These are phyloP conservation scores for Pichia phayaonensis DNA, from an alignment of 805 yeast species.

Conservation along the genomic window DNA sequence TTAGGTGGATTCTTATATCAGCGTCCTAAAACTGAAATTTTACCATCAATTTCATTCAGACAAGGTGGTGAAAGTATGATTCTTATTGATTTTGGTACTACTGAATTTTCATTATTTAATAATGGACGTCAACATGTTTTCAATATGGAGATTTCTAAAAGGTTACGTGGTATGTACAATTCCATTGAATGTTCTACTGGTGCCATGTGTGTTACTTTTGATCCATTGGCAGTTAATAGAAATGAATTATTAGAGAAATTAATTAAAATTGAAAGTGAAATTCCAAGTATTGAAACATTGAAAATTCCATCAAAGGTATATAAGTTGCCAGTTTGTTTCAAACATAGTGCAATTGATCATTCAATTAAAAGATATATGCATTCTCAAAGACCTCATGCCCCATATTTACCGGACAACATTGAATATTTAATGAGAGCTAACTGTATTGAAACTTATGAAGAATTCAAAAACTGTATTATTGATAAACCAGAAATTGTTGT, in stretches of 20 bases:
- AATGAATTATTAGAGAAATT: conserved; percentile 12
- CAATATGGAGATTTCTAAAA: conserved; percentile 10
- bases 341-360: conserved; percentile 19
- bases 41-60: conserved; percentile 21
- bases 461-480: conserved; percentile 19
- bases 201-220: conserved; percentile 21
- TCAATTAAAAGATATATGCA: conserved; percentile 23
- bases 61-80: conserved; percentile 30
- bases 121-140: conserved; percentile 28
- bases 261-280: conserved; percentile 15
- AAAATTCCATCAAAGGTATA: conserved; percentile 23
- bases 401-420: conserved; percentile 24
- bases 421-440: conserved; percentile 25
- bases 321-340: conserved; percentile 21
- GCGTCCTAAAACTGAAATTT: conserved; percentile 2
- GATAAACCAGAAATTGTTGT: conserved; percentile 23
- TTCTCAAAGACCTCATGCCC: conserved; percentile 27
- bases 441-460: conserved; percentile 20
- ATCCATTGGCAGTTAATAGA: conserved; percentile 15
- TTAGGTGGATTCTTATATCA: conserved; percentile 15
- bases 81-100: conserved; percentile 26
- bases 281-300: conserved; percentile 22
- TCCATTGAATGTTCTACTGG: conserved; percentile 21
- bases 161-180: conserved; percentile 10
- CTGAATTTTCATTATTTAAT: conserved; percentile 24